phyloP scores from a whole-genome alignment of 495 filamentous ascomycete genomes.

The Penicillium chermesinum region DNA sequence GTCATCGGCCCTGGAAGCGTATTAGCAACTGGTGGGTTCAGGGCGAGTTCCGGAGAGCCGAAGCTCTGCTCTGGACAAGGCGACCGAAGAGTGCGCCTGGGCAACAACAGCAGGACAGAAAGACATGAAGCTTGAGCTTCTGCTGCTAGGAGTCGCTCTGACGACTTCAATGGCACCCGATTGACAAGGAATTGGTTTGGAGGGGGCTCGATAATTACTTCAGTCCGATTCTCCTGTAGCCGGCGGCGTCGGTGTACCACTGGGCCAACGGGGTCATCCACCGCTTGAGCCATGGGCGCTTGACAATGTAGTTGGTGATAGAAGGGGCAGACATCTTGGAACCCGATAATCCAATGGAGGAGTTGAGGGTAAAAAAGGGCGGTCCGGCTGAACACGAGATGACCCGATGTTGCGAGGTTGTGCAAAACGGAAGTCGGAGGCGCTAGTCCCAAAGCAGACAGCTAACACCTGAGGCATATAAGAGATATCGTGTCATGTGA shows the following conservation, averaged over 20 bases:
- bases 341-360: constrained; percentile 30
- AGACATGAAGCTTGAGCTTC: neutral
- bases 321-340: constrained; percentile 68
- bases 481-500: constrained; percentile 8
- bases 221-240: constrained; percentile 90
- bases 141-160: neutral
- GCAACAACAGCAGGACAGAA: neutral
- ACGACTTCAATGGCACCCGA: constrained; percentile 10
- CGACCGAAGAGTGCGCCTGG: neutral
- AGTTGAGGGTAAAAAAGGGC: constrained; percentile 24
- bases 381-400: constrained; percentile 39
- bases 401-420: constrained; percentile 44
- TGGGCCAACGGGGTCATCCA: constrained; percentile 72
- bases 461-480: constrained; percentile 4
- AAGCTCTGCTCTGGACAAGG: neutral
- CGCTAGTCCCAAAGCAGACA: constrained; percentile 18
- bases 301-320: constrained; percentile 64
- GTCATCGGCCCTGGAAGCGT: constrained; percentile 70
- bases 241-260: constrained; percentile 80
- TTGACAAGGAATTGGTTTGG: constrained; percentile 7
- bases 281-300: constrained; percentile 77
- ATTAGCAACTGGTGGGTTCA: constrained; percentile 13
- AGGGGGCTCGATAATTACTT: constrained; percentile 51
- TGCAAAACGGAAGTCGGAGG: constrained; percentile 42
- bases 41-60: constrained; percentile 18